Percentiles rank a stretch among this genome's conserved stretches.
Evolutionary conservation across 106 monocot genomes (phyloP).

Genomic region (Phalaenopsis aphrodite): DNA sequence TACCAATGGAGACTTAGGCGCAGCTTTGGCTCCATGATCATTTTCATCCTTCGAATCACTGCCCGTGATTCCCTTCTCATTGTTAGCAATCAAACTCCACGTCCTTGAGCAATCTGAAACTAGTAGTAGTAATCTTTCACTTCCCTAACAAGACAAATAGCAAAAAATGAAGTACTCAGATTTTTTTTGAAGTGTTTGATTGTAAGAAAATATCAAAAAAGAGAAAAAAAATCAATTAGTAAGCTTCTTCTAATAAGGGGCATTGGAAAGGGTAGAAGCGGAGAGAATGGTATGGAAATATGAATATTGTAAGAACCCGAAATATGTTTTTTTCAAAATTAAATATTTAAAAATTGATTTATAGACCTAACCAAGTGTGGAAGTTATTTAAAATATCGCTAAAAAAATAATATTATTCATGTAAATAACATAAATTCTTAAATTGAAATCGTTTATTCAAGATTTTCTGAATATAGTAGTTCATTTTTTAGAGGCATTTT

Average conservation of each 20-base stretch:
- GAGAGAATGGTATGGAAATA: not conserved
- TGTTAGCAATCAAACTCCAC: conserved; percentile 1
- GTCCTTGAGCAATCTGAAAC: conserved; percentile 4
- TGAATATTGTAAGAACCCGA: not conserved
- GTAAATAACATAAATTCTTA: too few relatives aligned
- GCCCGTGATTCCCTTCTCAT: not conserved
- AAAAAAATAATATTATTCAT: too few relatives aligned
- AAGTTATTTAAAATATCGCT: too few relatives aligned
- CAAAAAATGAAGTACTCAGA: not conserved
- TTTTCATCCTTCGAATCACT: not conserved
- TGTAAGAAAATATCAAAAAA: not conserved
- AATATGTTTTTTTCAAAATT: too few relatives aligned
- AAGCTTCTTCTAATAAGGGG: not conserved
- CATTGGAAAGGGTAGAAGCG: not conserved
- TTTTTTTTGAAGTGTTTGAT: too few relatives aligned
- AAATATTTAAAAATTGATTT: too few relatives aligned
- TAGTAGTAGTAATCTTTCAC: conserved; percentile 8
- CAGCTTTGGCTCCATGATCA: not conserved
- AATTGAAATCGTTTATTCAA: too few relatives aligned
- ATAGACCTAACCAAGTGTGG: too few relatives aligned
- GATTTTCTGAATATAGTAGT: too few relatives aligned
- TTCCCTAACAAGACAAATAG: conserved; percentile 6
- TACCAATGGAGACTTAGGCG: conserved; percentile 5
- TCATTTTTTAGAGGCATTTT: too few relatives aligned
- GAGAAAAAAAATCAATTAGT: not conserved